Conservation (phyloP, 257 asterid species). For the Paulownia fortunei region DNA sequence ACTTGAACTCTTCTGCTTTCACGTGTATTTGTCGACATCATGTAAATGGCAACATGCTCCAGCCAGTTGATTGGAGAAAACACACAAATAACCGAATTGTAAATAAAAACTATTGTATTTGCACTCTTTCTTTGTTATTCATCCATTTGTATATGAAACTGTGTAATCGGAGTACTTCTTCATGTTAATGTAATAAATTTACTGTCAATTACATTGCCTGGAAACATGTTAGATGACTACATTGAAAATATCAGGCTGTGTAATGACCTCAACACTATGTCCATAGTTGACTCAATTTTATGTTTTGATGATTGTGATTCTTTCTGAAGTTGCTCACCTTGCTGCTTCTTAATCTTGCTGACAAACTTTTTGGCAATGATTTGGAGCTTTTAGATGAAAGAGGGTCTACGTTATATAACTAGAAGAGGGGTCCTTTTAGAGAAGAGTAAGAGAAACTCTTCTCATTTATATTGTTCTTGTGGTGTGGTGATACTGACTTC, state of each 20-base stretch:
- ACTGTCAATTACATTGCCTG: neutral
- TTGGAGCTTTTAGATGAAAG: neutral
- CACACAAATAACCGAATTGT: slow-evolving; percentile 25
- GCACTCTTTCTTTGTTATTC: neutral
- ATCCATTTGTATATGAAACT: slow-evolving; percentile 24
- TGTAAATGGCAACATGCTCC: slow-evolving; percentile 30
- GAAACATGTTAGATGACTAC: neutral
- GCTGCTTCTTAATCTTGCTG: neutral
- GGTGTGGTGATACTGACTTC: no score
- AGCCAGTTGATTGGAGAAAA: slow-evolving; percentile 31
- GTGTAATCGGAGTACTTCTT: neutral
- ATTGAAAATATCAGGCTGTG: slow-evolving; percentile 10
- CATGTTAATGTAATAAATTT: slow-evolving; percentile 14
- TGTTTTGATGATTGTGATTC: neutral
- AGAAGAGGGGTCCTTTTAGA: neutral
- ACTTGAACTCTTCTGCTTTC: slow-evolving; percentile 24
- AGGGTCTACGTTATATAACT: neutral
- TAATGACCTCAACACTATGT: neutral
- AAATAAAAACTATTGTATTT: neutral
- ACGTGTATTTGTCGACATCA: slow-evolving; percentile 6
- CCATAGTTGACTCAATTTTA: neutral
- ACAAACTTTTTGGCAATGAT: neutral
- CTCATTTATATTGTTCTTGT: neutral
- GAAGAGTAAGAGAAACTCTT: neutral
- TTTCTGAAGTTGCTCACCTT: neutral